These are phyloP conservation scores for Blastobotrys americana DNA, from an alignment of 805 yeast species.

Conservation along the genomic window DNA sequence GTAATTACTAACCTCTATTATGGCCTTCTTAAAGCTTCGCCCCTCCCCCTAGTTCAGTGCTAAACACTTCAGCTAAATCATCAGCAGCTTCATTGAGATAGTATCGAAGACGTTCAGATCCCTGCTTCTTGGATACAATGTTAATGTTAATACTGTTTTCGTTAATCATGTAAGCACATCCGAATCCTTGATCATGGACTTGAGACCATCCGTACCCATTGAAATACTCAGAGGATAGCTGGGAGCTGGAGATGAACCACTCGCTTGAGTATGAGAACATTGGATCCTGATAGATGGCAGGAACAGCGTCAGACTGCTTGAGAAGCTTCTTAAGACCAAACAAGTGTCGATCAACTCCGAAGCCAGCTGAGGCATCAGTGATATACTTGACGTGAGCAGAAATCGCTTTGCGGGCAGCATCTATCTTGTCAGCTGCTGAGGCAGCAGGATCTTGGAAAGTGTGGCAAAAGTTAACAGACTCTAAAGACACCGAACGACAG, in stretches of 20 bases:
- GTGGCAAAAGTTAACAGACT: conserved; percentile 60
- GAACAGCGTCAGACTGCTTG: conserved; percentile 47
- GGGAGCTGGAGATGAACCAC: conserved; percentile 88
- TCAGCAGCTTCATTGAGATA: conserved; percentile 72
- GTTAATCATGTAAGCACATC: conserved; percentile 89
- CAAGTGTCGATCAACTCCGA: conserved; percentile 90
- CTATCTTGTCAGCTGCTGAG: conserved; percentile 48
- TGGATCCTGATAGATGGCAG: conserved; percentile 68
- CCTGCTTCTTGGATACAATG: conserved; percentile 63
- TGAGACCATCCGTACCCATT: conserved; percentile 96
- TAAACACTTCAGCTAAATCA: conserved; percentile 64
- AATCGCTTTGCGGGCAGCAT: conserved; percentile 64
- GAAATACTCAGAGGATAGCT: conserved; percentile 73
- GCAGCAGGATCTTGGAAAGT: conserved; percentile 58
- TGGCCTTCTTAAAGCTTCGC: conserved; percentile 31
- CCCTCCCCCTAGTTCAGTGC: conserved; percentile 27
- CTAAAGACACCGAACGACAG: conserved; percentile 73
- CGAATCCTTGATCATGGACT: conserved; percentile 89
- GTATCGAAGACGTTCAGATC: conserved; percentile 43
- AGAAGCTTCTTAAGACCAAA: conserved; percentile 78
- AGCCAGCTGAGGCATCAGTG: conserved; percentile 71
- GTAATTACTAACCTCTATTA: neutral
- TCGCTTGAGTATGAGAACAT: conserved; percentile 65
- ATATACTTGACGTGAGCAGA: conserved; percentile 69
- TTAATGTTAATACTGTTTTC: conserved; percentile 79